Percentiles rank a stretch among this genome's conserved stretches.
Conservation (phyloP, 441 rosid genomes). For the Adansonia grandidieri region DNA sequence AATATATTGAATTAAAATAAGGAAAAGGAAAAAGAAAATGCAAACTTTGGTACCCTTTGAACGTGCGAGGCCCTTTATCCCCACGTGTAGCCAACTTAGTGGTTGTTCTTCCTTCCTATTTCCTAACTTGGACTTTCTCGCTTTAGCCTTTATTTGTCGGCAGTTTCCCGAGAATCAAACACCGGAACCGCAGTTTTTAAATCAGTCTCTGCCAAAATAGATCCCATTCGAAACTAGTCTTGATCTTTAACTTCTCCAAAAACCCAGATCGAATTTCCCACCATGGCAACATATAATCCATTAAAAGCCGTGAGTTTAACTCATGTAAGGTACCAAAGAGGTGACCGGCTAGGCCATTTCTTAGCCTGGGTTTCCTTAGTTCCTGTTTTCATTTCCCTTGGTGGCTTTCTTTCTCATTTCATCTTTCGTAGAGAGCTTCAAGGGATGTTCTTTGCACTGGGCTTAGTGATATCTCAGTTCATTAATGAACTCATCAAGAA, state of each 20-base stretch:
- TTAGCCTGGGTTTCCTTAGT: constrained; percentile 91
- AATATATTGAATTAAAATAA: too few relatives aligned
- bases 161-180: constrained; percentile 10
- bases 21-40: too few relatives aligned
- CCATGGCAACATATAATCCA: constrained; percentile 19
- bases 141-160: background rate
- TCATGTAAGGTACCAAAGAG: constrained; percentile 78
- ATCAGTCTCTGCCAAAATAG: background rate
- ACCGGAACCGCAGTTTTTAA: background rate
- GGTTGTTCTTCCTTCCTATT: background rate
- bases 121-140: background rate
- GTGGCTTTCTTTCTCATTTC: constrained; percentile 89
- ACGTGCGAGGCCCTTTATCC: background rate
- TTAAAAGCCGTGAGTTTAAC: constrained; percentile 82
- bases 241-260: background rate
- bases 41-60: too few relatives aligned
- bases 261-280: constrained; percentile 10
- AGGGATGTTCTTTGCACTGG: constrained; percentile 78
- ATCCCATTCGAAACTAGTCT: background rate
- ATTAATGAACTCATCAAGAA: constrained; percentile 71
- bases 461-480: constrained; percentile 76
- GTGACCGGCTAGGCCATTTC: constrained; percentile 80
- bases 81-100: constrained; percentile 19
- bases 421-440: constrained; percentile 92
- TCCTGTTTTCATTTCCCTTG: constrained; percentile 82